These are phyloP conservation scores for Sporothrix pallida DNA, from an alignment of 2,329 filamentous ascomycete genomes.

Conservation along the genomic window DNA sequence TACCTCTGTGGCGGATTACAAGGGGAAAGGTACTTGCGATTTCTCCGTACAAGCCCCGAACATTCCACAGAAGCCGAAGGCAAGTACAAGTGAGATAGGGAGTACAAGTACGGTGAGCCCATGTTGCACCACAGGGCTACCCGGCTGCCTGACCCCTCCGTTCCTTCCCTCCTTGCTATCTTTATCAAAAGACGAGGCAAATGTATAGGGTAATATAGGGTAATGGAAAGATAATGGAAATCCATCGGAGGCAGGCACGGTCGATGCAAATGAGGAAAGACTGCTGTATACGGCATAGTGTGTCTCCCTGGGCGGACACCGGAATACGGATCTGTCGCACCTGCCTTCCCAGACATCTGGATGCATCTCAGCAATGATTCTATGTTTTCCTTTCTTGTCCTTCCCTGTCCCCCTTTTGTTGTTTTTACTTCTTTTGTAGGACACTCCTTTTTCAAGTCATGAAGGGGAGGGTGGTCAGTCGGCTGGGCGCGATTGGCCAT, in stretches of 20 bases:
- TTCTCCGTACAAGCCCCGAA: no score
- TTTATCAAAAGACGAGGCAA: background rate
- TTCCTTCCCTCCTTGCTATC: conserved; percentile 18
- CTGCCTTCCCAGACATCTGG: conserved; percentile 7
- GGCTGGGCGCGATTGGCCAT: conserved; percentile 9
- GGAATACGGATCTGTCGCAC: conserved; percentile 4
- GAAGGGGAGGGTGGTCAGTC: background rate
- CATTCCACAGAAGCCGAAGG: background rate
- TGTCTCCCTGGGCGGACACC: background rate
- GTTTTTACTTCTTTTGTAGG: background rate
- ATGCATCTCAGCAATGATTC: background rate
- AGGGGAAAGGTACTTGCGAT: background rate
- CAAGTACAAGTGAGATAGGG: no score
- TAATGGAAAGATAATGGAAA: conserved; percentile 35
- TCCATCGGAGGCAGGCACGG: conserved; percentile 29
- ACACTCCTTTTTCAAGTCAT: background rate
- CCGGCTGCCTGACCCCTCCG: conserved; percentile 3
- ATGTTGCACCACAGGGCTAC: conserved; percentile 20
- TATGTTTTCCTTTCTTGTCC: no score
- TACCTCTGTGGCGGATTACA: background rate
- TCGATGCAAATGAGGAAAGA: conserved; percentile 32
- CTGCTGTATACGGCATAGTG: conserved; percentile 30
- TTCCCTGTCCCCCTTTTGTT: background rate
- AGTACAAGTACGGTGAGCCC: conserved; percentile 14
- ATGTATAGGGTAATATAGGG: conserved; percentile 35